Percentiles rank a stretch among this genome's conserved stretches.
These are phyloP conservation scores for Heliamphora exappendiculata DNA, from an alignment of 148 eudicot genomes.

Conservation along the genomic window DNA sequence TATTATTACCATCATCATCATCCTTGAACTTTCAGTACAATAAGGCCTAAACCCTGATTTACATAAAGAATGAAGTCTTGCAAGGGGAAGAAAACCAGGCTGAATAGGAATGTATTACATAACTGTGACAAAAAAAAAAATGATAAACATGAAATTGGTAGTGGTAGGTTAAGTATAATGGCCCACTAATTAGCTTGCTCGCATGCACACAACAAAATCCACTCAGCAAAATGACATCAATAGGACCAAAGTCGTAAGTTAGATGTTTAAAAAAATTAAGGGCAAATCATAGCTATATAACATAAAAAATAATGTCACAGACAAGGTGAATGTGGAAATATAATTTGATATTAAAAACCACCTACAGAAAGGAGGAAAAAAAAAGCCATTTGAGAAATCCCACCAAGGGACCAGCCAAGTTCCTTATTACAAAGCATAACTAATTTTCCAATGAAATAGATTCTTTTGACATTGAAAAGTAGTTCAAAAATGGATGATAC, in stretches of 20 bases:
- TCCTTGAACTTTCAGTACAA: not conserved
- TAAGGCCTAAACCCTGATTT: not conserved
- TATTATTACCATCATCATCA: not conserved
- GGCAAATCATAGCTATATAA: not conserved
- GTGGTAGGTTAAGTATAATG: too few relatives aligned
- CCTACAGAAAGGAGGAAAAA: not conserved
- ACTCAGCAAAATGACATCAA: not conserved
- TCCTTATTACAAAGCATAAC: not conserved
- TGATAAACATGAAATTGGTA: too few relatives aligned
- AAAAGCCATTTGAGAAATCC: not conserved
- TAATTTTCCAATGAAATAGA: not conserved
- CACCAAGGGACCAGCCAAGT: not conserved
- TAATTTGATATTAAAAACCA: not conserved
- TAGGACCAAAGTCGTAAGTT: not conserved
- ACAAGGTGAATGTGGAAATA: not conserved
- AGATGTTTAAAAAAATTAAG: not conserved
- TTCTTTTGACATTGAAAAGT: not conserved
- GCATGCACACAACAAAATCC: not conserved
- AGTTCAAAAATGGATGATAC: too few relatives aligned
- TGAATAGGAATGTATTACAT: not conserved
- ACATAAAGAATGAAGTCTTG: not conserved
- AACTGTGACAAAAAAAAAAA: not conserved
- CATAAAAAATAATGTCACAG: not conserved
- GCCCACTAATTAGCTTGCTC: too few relatives aligned
- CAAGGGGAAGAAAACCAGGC: not conserved